Percentiles rank a stretch among this genome's conserved stretches.
These are phyloP conservation scores for Tetrahymena elliotti DNA, from an alignment of 73 alveolate genomes.

Conservation along the genomic window DNA sequence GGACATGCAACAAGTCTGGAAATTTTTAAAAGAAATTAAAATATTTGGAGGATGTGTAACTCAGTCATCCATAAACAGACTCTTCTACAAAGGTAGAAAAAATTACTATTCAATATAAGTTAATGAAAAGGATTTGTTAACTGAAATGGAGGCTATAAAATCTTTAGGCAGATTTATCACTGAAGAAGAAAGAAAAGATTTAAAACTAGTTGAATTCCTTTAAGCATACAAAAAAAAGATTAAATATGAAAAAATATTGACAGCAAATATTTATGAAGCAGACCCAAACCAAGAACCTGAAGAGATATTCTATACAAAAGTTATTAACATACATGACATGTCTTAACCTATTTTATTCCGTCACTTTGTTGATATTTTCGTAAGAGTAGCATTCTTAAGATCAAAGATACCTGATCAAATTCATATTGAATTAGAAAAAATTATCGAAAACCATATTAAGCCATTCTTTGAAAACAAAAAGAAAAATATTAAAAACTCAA, in stretches of 20 bases:
- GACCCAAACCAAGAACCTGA: not conserved
- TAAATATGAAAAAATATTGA: not conserved
- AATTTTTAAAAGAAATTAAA: not conserved
- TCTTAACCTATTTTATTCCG: slow-evolving; percentile 34
- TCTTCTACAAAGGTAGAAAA: not conserved
- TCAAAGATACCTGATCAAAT: slow-evolving; percentile 26
- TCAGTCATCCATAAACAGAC: not conserved
- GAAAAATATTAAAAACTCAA: slow-evolving; percentile 11
- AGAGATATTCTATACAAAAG: not conserved
- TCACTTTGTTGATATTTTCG: slow-evolving; percentile 46
- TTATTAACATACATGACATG: slow-evolving; percentile 35
- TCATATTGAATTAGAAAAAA: slow-evolving; percentile 31
- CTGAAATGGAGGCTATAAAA: not conserved
- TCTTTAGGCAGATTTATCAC: not conserved
- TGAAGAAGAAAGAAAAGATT: not conserved
- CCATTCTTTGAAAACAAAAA: slow-evolving; percentile 36
- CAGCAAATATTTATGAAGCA: not conserved
- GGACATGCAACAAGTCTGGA: not conserved
- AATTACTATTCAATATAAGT: not conserved
- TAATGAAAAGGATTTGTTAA: not conserved
- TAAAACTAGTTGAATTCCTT: not conserved
- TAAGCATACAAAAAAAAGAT: not conserved
- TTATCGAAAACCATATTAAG: not conserved
- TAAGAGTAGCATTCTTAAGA: slow-evolving; percentile 39
- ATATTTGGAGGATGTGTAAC: not conserved